Conservation (phyloP, 176 grass and related monocot genomes). For the Alloteropsis semialata region DNA sequence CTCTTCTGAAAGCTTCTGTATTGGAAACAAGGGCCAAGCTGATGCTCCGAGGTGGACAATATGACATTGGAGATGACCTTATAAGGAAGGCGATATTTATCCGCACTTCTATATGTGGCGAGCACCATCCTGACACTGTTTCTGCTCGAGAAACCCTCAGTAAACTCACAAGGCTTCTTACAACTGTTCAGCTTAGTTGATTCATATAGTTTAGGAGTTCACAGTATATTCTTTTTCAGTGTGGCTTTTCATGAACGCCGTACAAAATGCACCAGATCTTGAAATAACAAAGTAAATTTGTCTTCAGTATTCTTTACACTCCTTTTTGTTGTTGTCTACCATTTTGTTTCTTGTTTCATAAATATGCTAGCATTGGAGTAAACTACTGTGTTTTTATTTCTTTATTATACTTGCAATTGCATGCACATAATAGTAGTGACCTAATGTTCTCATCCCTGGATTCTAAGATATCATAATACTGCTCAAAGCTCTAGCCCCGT, state of each 20-base stretch:
- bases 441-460: background rate
- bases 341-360: background rate
- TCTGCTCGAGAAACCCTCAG: slow-evolving; percentile 86
- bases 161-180: slow-evolving; percentile 98
- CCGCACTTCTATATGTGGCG: slow-evolving; percentile 85
- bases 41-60: slow-evolving; percentile 89
- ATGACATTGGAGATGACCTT: slow-evolving; percentile 85
- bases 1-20: slow-evolving; percentile 85
- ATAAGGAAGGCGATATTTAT: slow-evolving; percentile 96
- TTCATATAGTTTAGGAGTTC: slow-evolving; percentile 61
- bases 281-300: slow-evolving; percentile 59
- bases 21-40: slow-evolving; percentile 87
- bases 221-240: slow-evolving; percentile 67
- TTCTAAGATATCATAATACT: slow-evolving; percentile 23
- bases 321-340: background rate
- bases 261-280: slow-evolving; percentile 46
- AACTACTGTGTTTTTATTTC: background rate
- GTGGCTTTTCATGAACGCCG: slow-evolving; percentile 33
- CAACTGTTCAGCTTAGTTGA: slow-evolving; percentile 94
- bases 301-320: slow-evolving; percentile 20
- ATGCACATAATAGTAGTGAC: background rate
- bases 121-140: slow-evolving; percentile 88
- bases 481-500: background rate
- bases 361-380: slow-evolving; percentile 13
- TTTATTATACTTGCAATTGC: slow-evolving; percentile 26